These are phyloP conservation scores for Phytophthora palmivora DNA, from an alignment of 352 stramenopile species.

Conservation along the genomic window DNA sequence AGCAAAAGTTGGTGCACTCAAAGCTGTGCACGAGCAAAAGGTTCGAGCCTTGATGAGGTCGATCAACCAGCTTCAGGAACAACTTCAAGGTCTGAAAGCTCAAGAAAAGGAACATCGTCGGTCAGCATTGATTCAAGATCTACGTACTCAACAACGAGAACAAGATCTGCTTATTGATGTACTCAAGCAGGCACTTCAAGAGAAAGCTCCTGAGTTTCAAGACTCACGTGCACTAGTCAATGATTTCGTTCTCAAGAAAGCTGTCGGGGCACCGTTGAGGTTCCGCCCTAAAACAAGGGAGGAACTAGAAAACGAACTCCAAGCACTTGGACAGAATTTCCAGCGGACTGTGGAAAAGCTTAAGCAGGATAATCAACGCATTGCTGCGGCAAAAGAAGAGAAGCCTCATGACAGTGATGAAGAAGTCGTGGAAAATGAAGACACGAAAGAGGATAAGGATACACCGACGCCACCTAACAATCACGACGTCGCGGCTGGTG, in stretches of 20 bases:
- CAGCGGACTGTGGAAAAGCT: constrained; percentile 68
- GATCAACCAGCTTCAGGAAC: constrained; percentile 83
- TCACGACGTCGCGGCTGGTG: constrained; percentile 13
- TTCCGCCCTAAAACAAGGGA: constrained; percentile 89
- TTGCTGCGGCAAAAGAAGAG: constrained; percentile 37
- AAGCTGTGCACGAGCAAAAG: constrained; percentile 73
- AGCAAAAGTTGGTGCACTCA: constrained; percentile 77
- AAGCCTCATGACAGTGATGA: constrained; percentile 42
- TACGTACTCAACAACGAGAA: constrained; percentile 79
- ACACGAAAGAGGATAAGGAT: constrained; percentile 36
- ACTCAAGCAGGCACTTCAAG: constrained; percentile 76
- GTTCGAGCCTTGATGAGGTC: constrained; percentile 88
- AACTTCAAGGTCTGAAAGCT: constrained; percentile 72
- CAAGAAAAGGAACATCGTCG: constrained; percentile 90
- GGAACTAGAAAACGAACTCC: constrained; percentile 87
- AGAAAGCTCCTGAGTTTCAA: constrained; percentile 74
- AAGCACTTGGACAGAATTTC: constrained; percentile 76
- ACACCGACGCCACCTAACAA: constrained; percentile 6
- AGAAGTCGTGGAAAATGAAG: constrained; percentile 31
- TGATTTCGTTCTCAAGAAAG: constrained; percentile 88
- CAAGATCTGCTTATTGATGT: constrained; percentile 88
- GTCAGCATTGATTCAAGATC: constrained; percentile 84
- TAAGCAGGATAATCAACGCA: constrained; percentile 55
- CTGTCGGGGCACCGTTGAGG: constrained; percentile 71
- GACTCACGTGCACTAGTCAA: constrained; percentile 74